A percentile compares a stretch with the other conserved stretches of the same genome.
Evolutionary conservation across 495 filamentous ascomycete species (phyloP).

Genomic region (Tuber magnatum): DNA sequence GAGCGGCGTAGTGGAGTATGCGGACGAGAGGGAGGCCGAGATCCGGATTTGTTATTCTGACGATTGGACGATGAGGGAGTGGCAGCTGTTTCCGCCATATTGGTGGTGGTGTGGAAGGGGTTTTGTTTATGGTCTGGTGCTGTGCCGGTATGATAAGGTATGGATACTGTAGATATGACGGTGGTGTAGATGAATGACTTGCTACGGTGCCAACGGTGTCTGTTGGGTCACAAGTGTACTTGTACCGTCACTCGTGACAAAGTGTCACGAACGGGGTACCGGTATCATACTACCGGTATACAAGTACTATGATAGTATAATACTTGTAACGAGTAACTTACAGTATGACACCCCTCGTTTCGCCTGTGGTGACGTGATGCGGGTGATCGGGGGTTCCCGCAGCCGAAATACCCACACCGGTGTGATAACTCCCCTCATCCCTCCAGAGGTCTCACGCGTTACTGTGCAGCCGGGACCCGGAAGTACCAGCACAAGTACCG

Average conservation of each 20-base stretch:
- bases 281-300: no score
- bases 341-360: no score
- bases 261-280: neutral
- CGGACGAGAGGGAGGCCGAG: constrained; percentile 59
- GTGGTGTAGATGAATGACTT: no score
- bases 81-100: constrained; percentile 43
- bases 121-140: neutral
- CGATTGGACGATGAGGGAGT: constrained; percentile 45
- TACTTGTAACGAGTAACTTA: no score
- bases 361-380: neutral
- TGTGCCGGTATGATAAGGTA: neutral
- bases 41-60: constrained; percentile 15
- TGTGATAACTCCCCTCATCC: no score
- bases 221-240: neutral
- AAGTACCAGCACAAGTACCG: no score
- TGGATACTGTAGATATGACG: neutral
- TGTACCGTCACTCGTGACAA: neutral
- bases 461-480: no score
- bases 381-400: neutral
- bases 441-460: neutral
- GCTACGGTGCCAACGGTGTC: no score
- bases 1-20: constrained; percentile 88
- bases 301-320: no score
- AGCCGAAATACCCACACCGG: no score
- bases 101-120: constrained; percentile 13